Percentiles rank a stretch among this genome's conserved stretches.
These are phyloP conservation scores for Cladosporium cucumerinum DNA, from an alignment of 2,329 filamentous ascomycete genomes.

Conservation along the genomic window DNA sequence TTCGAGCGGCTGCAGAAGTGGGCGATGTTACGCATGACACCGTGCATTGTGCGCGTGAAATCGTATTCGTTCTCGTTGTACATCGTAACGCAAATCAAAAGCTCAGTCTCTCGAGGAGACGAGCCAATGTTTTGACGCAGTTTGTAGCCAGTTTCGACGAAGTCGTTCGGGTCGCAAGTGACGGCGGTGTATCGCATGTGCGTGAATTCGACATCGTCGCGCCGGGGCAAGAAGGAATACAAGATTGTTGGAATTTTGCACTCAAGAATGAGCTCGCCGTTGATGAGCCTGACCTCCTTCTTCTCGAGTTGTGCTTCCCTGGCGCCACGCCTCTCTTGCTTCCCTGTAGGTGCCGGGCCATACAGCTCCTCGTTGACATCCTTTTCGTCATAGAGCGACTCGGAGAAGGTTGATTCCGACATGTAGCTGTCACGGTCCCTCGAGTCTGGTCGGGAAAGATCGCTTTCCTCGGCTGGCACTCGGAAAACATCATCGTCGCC, in stretches of 20 bases:
- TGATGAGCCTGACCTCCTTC: slow-evolving; percentile 94
- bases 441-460: slow-evolving; percentile 52
- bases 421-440: slow-evolving; percentile 63
- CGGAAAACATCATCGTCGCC: slow-evolving; percentile 63
- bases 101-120: slow-evolving; percentile 82
- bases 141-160: slow-evolving; percentile 83
- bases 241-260: slow-evolving; percentile 99
- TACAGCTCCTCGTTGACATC: slow-evolving; percentile 57
- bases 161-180: slow-evolving; percentile 96
- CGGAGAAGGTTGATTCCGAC: slow-evolving; percentile 59
- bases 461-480: slow-evolving; percentile 54
- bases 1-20: slow-evolving; percentile 93
- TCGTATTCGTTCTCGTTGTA: slow-evolving; percentile 98
- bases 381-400: slow-evolving; percentile 60
- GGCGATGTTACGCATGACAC: slow-evolving; percentile 95
- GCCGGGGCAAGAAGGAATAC: slow-evolving; percentile 90
- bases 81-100: slow-evolving; percentile 98
- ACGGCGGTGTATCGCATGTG: slow-evolving; percentile 98
- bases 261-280: slow-evolving; percentile 94
- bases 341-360: slow-evolving; percentile 79
- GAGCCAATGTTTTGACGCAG: slow-evolving; percentile 84
- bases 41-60: slow-evolving; percentile 97
- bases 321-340: slow-evolving; percentile 83
- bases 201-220: slow-evolving; percentile 93
- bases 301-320: slow-evolving; percentile 82